Evolutionary conservation across 2,329 filamentous ascomycete genomes (phyloP).

Genomic region (Pestalotiopsis sp.): DNA sequence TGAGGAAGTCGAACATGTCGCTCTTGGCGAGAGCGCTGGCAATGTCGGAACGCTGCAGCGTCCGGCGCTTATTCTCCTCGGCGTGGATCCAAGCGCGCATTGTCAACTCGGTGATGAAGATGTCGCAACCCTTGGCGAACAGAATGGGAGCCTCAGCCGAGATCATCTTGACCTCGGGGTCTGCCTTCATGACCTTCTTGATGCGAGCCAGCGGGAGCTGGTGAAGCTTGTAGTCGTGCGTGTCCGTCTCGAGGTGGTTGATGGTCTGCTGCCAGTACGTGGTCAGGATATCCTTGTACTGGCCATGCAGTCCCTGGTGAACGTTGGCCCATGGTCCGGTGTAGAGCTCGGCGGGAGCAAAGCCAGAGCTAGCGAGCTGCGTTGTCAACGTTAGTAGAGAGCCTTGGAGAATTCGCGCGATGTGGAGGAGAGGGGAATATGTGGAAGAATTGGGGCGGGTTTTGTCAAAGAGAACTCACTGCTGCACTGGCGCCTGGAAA

Average conservation of each 20-base stretch:
- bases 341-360: constrained; percentile 90
- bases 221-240: constrained; percentile 97
- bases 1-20: constrained; percentile 99
- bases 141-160: constrained; percentile 96
- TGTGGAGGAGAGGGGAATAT: constrained; percentile 13
- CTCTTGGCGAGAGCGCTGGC: constrained; percentile 94
- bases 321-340: constrained; percentile 96
- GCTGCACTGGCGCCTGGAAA: constrained; percentile 48
- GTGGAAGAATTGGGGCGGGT: neutral
- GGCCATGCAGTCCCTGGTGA: constrained; percentile 88
- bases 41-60: constrained; percentile 93
- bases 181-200: constrained; percentile 99
- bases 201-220: constrained; percentile 96
- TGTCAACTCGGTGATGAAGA: constrained; percentile 97
- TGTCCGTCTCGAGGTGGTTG: constrained; percentile 89
- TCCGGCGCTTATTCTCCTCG: constrained; percentile 97
- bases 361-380: constrained; percentile 85
- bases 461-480: constrained; percentile 31
- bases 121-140: constrained; percentile 97
- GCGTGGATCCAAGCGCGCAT: constrained; percentile 99
- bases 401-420: neutral
- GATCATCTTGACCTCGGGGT: constrained; percentile 99
- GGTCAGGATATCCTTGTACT: constrained; percentile 95
- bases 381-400: constrained; percentile 27
- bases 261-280: constrained; percentile 99